Conservation (phyloP, 441 rosid genomes). For the Codiaeum variegatum region DNA sequence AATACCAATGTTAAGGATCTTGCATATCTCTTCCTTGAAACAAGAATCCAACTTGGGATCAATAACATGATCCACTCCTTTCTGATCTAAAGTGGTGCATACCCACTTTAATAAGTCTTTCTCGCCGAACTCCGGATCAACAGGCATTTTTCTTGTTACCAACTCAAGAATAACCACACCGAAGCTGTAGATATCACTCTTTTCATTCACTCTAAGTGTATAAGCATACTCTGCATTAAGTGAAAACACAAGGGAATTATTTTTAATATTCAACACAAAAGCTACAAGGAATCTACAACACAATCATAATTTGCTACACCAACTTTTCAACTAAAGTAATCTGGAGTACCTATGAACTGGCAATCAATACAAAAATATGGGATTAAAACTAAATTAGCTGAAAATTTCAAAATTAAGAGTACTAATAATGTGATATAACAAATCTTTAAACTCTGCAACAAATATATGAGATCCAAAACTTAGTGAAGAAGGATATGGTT, state of each 20-base stretch:
- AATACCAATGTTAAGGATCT: slow-evolving; percentile 78
- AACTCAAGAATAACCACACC: slow-evolving; percentile 94
- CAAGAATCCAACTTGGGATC: slow-evolving; percentile 74
- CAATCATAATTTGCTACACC: background rate
- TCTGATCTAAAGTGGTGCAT: slow-evolving; percentile 70
- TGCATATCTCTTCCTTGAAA: slow-evolving; percentile 76
- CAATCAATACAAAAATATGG: background rate
- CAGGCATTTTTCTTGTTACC: slow-evolving; percentile 72
- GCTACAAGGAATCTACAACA: background rate
- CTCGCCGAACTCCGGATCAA: slow-evolving; percentile 78
- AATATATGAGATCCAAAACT: background rate
- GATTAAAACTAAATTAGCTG: background rate
- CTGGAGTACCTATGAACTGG: background rate
- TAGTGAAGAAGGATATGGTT: background rate
- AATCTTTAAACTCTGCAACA: background rate
- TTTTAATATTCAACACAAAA: background rate
- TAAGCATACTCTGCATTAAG: slow-evolving; percentile 81
- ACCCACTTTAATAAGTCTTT: slow-evolving; percentile 95
- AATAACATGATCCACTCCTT: slow-evolving; percentile 70
- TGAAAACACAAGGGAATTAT: background rate
- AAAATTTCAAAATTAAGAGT: too few relatives aligned
- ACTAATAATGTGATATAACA: background rate
- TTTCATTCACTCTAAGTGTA: slow-evolving; percentile 90
- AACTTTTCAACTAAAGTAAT: background rate
- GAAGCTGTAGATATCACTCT: slow-evolving; percentile 97